A percentile compares a stretch with the other conserved stretches of the same genome.
Evolutionary conservation across 352 stramenopile genomes (phyloP).

Genomic region (Phytophthora aleatoria): DNA sequence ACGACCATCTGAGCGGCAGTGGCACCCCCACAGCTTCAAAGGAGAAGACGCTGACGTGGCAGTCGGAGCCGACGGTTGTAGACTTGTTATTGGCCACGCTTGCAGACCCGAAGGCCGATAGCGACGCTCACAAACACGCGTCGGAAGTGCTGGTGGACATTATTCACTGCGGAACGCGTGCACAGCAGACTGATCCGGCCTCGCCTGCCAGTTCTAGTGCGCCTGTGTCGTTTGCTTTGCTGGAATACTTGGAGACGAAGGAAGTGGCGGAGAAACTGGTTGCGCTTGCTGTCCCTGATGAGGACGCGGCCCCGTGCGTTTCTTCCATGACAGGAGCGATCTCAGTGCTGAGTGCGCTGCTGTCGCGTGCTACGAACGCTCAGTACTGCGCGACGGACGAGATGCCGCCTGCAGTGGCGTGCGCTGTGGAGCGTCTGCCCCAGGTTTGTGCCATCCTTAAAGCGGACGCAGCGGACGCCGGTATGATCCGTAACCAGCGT

Average conservation of each 20-base stretch:
- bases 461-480: conserved; percentile 61
- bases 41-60: conserved; percentile 79
- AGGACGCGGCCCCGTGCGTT: conserved; percentile 23
- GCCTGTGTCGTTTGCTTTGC: conserved; percentile 64
- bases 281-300: conserved; percentile 49
- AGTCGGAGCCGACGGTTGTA: conserved; percentile 72
- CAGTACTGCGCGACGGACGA: conserved; percentile 75
- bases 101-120: conserved; percentile 49
- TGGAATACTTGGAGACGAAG: conserved; percentile 83
- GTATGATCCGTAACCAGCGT: conserved; percentile 75
- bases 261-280: conserved; percentile 78
- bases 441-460: conserved; percentile 73
- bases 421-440: conserved; percentile 60
- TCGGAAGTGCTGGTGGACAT: conserved; percentile 85
- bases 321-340: conserved; percentile 85
- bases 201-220: conserved; percentile 62
- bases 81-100: conserved; percentile 71
- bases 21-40: conserved; percentile 62
- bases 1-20: conserved; percentile 58
- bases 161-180: conserved; percentile 82
- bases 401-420: conserved; percentile 59
- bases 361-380: conserved; percentile 79
- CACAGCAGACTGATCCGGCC: conserved; percentile 70
- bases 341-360: conserved; percentile 75
- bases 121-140: conserved; percentile 85